Percentiles rank a stretch among this genome's conserved stretches.
Conservation (phyloP, 768 basidiomycete species). For the Omphalotus guepiniiformis region DNA sequence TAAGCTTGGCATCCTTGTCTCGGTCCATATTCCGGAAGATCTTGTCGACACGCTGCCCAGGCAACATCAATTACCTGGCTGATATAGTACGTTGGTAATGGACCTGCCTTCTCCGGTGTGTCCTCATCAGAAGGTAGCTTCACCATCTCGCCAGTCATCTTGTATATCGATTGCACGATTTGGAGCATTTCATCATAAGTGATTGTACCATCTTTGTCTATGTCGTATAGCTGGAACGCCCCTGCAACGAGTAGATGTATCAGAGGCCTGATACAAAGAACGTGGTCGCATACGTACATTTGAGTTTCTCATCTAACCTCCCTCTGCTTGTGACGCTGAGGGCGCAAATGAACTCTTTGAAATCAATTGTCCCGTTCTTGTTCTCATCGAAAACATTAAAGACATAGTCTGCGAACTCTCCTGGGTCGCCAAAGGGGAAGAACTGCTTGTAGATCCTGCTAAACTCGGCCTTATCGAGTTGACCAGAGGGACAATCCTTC, state of each 20-base stretch:
- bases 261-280: not conserved
- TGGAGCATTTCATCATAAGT: conserved; percentile 99
- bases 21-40: conserved; percentile 98
- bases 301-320: conserved; percentile 93
- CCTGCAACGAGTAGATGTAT: conserved; percentile 47
- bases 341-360: conserved; percentile 99
- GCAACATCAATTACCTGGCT: no score
- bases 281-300: conserved; percentile 59
- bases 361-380: conserved; percentile 96
- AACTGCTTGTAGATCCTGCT: conserved; percentile 98
- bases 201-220: conserved; percentile 96
- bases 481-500: conserved; percentile 96
- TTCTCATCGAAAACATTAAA: conserved; percentile 98
- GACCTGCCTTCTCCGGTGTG: conserved; percentile 92
- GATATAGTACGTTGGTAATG: conserved; percentile 9
- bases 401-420: conserved; percentile 95
- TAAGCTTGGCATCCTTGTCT: conserved; percentile 89
- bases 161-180: conserved; percentile 98
- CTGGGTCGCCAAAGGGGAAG: conserved; percentile 99
- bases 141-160: conserved; percentile 99
- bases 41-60: conserved; percentile 97
- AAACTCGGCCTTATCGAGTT: conserved; percentile 94
- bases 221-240: conserved; percentile 99
- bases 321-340: conserved; percentile 94
- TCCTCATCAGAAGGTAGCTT: conserved; percentile 98